phyloP scores from a whole-genome alignment of 352 stramenopile species.

The Nothophytophthora sp. region DNA sequence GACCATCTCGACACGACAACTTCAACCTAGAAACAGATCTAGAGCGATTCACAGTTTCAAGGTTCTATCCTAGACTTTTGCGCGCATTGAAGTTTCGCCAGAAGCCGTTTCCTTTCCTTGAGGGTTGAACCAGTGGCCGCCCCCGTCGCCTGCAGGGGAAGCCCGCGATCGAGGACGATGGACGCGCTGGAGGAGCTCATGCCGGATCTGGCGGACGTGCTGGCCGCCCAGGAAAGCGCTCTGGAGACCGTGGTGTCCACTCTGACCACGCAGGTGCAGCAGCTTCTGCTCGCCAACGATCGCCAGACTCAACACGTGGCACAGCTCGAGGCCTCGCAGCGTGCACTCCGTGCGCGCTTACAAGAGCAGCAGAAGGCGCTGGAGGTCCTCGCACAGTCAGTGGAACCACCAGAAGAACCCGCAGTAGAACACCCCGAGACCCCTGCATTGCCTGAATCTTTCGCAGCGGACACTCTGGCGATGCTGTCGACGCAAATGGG shows the following conservation, averaged over 20 bases:
- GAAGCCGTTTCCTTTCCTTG: too few species aligned
- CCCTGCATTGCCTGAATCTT: constrained; percentile 6
- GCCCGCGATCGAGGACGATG: constrained; percentile 24
- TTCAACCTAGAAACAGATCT: not conserved
- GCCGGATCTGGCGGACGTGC: constrained; percentile 61
- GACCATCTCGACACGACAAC: not conserved
- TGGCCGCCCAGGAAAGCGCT: constrained; percentile 61
- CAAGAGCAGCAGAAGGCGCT: constrained; percentile 22
- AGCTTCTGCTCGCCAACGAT: constrained; percentile 39
- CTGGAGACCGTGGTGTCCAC: constrained; percentile 52
- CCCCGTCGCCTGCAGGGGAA: too few species aligned
- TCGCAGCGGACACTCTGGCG: constrained; percentile 12
- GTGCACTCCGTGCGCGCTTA: constrained; percentile 23
- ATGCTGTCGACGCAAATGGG: constrained; percentile 18
- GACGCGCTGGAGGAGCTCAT: constrained; percentile 64
- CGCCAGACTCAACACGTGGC: constrained; percentile 29
- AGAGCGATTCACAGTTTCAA: too few species aligned
- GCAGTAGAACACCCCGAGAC: not conserved
- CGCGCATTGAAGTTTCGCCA: too few species aligned
- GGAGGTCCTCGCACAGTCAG: constrained; percentile 18
- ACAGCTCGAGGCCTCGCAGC: constrained; percentile 38
- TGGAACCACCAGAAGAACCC: not conserved
- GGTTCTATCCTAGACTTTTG: too few species aligned
- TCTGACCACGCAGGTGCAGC: constrained; percentile 55
- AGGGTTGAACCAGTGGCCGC: too few species aligned